A percentile compares a stretch with the other conserved stretches of the same genome.
Evolutionary conservation across 192 early-diverging fungal species (phyloP).

Genomic region (Mortierella hygrophila): DNA sequence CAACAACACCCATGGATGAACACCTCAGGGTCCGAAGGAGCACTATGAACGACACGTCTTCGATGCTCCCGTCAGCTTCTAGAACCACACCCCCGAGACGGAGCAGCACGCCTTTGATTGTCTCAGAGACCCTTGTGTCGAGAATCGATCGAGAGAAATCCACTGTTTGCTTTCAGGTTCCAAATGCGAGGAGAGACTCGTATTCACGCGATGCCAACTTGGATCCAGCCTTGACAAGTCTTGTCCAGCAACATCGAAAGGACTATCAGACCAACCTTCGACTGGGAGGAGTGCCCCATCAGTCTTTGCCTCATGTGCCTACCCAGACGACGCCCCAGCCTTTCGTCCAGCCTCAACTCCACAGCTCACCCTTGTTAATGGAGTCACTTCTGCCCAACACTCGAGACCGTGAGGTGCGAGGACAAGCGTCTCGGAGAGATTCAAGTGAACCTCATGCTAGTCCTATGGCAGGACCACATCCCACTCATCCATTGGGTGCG

Average conservation of each 20-base stretch:
- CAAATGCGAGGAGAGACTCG: slow-evolving; percentile 1
- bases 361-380: slow-evolving; percentile 1
- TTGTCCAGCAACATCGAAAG: slow-evolving; percentile 43
- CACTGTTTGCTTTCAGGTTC: slow-evolving; percentile 41
- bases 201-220: slow-evolving; percentile 26
- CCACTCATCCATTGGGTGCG: background rate
- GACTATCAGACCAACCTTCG: slow-evolving; percentile 27
- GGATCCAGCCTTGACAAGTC: slow-evolving; percentile 32
- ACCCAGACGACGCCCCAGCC: background rate
- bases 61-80: background rate
- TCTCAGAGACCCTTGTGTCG: slow-evolving; percentile 28
- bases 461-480: slow-evolving; percentile 9
- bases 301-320: background rate
- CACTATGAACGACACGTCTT: slow-evolving; percentile 7
- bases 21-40: slow-evolving; percentile 1
- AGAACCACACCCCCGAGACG: background rate
- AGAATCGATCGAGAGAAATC: slow-evolving; percentile 48
- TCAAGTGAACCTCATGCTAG: slow-evolving; percentile 5
- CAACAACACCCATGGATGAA: background rate
- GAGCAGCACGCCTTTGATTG: slow-evolving; percentile 22
- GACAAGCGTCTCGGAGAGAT: slow-evolving; percentile 4
- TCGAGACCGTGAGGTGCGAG: slow-evolving; percentile 1
- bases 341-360: background rate
- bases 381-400: background rate
- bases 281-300: slow-evolving; percentile 10